phyloP scores from a whole-genome alignment of 129 eudicot genomes.

The Pseudognaphalium luteoalbum region DNA sequence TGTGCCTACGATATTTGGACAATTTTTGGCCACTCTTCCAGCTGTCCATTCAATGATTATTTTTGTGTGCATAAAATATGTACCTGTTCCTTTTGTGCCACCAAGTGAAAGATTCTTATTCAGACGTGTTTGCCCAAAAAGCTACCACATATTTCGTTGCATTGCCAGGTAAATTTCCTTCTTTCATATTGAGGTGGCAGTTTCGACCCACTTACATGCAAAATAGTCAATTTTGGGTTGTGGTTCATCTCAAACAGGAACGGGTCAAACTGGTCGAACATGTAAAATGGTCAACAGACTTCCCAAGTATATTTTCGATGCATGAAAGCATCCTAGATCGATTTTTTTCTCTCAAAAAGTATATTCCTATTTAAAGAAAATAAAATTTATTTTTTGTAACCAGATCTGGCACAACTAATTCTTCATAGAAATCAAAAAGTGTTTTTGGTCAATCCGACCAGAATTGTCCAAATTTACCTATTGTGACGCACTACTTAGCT shows the following conservation, averaged over 20 bases:
- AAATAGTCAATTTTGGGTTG: too few relatives aligned
- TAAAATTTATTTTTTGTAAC: too few relatives aligned
- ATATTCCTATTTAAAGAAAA: not conserved
- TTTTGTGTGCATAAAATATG: conserved; percentile 82
- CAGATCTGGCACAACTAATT: not conserved
- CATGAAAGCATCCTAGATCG: not conserved
- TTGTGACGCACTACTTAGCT: not conserved
- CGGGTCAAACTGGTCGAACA: not conserved
- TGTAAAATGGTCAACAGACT: not conserved
- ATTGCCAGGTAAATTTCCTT: conserved; percentile 71
- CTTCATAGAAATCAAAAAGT: too few relatives aligned
- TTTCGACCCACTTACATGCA: too few relatives aligned
- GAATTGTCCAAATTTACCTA: not conserved
- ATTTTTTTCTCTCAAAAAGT: not conserved
- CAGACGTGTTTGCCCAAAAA: conserved; percentile 77
- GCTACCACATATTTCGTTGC: conserved; percentile 96
- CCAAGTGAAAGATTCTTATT: conserved; percentile 85
- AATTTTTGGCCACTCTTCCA: conserved; percentile 82
- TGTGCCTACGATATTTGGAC: conserved; percentile 86
- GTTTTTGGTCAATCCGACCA: not conserved
- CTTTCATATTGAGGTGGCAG: not conserved
- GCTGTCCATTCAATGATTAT: conserved; percentile 95
- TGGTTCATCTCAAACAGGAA: not conserved
- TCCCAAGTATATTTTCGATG: too few relatives aligned
- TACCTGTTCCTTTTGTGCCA: conserved; percentile 90